A percentile compares a stretch with the other conserved stretches of the same genome.
phyloP scores from a whole-genome alignment of 2,329 filamentous ascomycete genomes.

The Fusarium protoensiforme region DNA sequence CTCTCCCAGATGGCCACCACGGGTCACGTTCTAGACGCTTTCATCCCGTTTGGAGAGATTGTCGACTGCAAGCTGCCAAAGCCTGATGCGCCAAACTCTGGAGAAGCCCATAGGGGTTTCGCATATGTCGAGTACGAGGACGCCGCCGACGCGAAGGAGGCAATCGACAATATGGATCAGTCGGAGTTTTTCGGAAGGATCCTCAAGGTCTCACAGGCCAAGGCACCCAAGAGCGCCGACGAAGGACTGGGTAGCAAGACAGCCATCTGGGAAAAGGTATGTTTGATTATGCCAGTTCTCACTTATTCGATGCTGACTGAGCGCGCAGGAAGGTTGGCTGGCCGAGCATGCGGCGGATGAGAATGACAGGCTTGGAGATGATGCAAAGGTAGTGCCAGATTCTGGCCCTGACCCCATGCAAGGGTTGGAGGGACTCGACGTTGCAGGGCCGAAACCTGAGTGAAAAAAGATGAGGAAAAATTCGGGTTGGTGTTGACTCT shows the following conservation, averaged over 20 bases:
- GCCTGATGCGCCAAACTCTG: slow-evolving; percentile 82
- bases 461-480: slow-evolving; percentile 49
- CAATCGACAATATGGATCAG: slow-evolving; percentile 99
- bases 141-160: slow-evolving; percentile 86
- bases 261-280: slow-evolving; percentile 96
- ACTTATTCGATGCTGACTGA: slow-evolving; percentile 7
- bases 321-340: slow-evolving; percentile 85
- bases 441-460: slow-evolving; percentile 87
- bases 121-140: slow-evolving; percentile 96
- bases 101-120: slow-evolving; percentile 88
- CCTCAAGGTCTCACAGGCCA: slow-evolving; percentile 92
- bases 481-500: slow-evolving; percentile 33
- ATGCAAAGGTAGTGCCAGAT: slow-evolving; percentile 52
- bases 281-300: slow-evolving; percentile 41
- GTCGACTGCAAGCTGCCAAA: slow-evolving; percentile 91
- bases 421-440: slow-evolving; percentile 90
- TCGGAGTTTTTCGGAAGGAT: slow-evolving; percentile 93
- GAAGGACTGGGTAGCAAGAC: slow-evolving; percentile 93
- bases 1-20: slow-evolving; percentile 82
- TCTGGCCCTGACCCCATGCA: slow-evolving; percentile 90
- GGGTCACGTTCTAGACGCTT: slow-evolving; percentile 85
- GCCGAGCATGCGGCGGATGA: slow-evolving; percentile 89
- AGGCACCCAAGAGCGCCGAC: slow-evolving; percentile 87
- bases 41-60: slow-evolving; percentile 97
- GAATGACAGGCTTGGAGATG: slow-evolving; percentile 61